phyloP scores from a whole-genome alignment of 2,329 filamentous ascomycete genomes.

The Nectriaceae sp. region DNA sequence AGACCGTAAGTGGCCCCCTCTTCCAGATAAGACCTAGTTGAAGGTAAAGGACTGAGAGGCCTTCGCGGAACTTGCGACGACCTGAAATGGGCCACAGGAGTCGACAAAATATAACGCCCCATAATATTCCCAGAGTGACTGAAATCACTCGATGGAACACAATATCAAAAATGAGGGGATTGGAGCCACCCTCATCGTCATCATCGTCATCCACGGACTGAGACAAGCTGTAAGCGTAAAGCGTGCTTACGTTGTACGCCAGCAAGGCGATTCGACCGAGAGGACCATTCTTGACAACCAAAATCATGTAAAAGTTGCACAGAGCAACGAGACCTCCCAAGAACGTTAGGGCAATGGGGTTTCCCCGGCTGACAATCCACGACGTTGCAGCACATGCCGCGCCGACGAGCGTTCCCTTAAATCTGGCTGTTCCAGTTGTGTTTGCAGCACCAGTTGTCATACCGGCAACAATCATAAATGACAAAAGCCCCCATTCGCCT shows the following conservation, averaged over 20 bases:
- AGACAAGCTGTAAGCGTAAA: conserved; percentile 91
- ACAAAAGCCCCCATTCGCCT: conserved; percentile 94
- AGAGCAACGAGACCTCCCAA: conserved; percentile 81
- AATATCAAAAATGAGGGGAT: conserved; percentile 86
- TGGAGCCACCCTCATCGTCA: conserved; percentile 83
- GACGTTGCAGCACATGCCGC: conserved; percentile 72
- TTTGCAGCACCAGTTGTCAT: conserved; percentile 98
- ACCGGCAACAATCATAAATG: conserved; percentile 96
- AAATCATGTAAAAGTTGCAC: conserved; percentile 86
- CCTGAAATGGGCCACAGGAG: conserved; percentile 94
- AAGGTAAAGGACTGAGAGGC: conserved; percentile 86
- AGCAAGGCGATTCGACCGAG: conserved; percentile 92
- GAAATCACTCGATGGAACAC: conserved; percentile 84
- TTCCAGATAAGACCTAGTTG: conserved; percentile 97
- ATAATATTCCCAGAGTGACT: conserved; percentile 83
- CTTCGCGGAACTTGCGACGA: conserved; percentile 83
- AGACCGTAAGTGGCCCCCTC: conserved; percentile 78
- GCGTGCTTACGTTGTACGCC: conserved; percentile 91
- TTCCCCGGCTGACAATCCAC: conserved; percentile 77
- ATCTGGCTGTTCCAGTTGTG: conserved; percentile 84
- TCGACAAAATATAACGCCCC: conserved; percentile 88
- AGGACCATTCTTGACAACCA: conserved; percentile 80
- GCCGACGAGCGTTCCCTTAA: conserved; percentile 83
- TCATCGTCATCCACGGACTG: conserved; percentile 78
- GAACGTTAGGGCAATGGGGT: conserved; percentile 73